Percentiles rank a stretch among this genome's conserved stretches.
Evolutionary conservation across 108 stramenopile genomes (phyloP).

Genomic region (Nannochloropsis gaditana): DNA sequence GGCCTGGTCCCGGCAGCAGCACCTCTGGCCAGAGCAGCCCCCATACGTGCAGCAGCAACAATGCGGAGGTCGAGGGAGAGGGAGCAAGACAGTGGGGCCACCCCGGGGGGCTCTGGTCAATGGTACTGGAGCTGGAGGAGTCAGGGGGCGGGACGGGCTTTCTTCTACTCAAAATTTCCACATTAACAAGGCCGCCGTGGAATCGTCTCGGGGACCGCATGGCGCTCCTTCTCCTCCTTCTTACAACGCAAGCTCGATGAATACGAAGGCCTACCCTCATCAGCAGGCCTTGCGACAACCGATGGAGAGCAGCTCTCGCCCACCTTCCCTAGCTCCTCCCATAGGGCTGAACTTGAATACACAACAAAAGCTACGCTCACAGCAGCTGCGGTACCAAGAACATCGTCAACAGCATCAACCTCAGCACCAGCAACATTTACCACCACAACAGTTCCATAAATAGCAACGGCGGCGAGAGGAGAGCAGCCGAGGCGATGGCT

Average conservation of each 20-base stretch:
- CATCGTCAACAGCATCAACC: background rate
- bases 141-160: background rate
- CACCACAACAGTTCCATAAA: too few relatives aligned
- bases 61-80: background rate
- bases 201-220: background rate
- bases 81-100: background rate
- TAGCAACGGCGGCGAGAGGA: too few relatives aligned
- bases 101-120: background rate
- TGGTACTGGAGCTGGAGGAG: background rate
- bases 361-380: background rate
- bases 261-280: background rate
- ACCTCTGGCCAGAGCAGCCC: background rate
- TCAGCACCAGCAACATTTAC: background rate
- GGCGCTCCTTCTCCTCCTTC: background rate
- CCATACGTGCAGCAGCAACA: background rate
- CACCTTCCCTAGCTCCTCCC: background rate
- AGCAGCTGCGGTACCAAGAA: conserved; percentile 10
- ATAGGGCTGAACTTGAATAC: background rate
- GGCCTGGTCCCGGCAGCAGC: background rate
- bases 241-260: background rate
- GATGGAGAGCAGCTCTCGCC: background rate
- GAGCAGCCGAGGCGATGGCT: too few relatives aligned
- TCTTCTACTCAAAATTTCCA: background rate
- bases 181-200: background rate
- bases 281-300: background rate